Percentiles rank a stretch among this genome's conserved stretches.
phyloP scores from a whole-genome alignment of 73 alveolate species.

The Tetrahymena elliotti region DNA sequence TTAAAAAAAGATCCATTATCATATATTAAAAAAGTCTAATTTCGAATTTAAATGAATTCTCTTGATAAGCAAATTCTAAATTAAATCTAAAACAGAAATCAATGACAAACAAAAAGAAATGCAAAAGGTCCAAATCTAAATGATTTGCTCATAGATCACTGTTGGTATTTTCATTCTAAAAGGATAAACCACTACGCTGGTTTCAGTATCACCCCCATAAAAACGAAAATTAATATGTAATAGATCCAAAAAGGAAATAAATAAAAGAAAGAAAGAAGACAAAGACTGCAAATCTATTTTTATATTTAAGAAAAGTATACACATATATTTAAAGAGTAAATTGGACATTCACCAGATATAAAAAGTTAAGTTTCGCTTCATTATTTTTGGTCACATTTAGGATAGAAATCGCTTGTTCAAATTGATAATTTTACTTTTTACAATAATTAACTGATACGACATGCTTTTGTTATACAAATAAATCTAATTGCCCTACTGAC shows the following conservation, averaged over 20 bases:
- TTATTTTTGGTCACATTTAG: background rate
- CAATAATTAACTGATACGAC: background rate
- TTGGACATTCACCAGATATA: background rate
- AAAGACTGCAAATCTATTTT: background rate
- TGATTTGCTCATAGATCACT: background rate
- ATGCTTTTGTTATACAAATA: background rate
- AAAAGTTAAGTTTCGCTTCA: background rate
- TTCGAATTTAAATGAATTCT: background rate
- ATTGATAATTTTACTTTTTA: background rate
- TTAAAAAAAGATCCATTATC: background rate
- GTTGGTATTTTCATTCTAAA: background rate
- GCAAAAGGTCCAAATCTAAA: background rate
- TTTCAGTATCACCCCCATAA: background rate
- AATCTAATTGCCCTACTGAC: background rate
- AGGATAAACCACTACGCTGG: background rate
- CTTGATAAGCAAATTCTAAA: background rate
- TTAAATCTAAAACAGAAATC: background rate
- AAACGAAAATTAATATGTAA: background rate
- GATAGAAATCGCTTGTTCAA: background rate
- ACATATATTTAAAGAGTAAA: background rate
- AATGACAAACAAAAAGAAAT: no score
- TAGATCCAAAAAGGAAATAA: background rate
- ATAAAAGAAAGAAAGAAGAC: background rate
- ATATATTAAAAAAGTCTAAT: background rate
- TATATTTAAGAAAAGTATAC: background rate